These are phyloP conservation scores for Zangia roseola DNA, from an alignment of 768 basidiomycete genomes.

Conservation along the genomic window DNA sequence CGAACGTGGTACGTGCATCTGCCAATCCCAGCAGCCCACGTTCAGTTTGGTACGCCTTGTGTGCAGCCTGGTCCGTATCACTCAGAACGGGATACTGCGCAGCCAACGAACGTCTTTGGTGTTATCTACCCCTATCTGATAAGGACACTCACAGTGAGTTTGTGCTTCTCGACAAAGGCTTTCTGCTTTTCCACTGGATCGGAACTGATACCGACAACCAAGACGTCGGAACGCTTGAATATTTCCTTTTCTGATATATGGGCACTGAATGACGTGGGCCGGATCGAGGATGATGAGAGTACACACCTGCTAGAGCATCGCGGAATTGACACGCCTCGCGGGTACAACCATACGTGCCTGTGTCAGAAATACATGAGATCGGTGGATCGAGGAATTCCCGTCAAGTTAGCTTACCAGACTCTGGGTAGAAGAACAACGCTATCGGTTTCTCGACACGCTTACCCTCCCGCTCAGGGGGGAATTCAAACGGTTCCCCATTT, in stretches of 20 bases:
- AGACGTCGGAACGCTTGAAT: constrained; percentile 62
- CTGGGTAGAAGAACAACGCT: constrained; percentile 79
- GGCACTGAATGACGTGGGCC: not conserved
- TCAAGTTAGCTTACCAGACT: constrained; percentile 48
- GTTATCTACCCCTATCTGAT: not conserved
- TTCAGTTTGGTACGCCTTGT: constrained; percentile 64
- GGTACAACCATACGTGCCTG: constrained; percentile 77
- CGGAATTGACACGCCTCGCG: constrained; percentile 81
- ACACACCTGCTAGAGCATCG: constrained; percentile 67
- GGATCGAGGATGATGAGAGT: not conserved
- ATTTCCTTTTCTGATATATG: constrained; percentile 52
- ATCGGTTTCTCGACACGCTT: constrained; percentile 43
- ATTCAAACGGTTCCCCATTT: constrained; percentile 57
- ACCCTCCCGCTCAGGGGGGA: constrained; percentile 56
- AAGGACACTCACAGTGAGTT: constrained; percentile 51
- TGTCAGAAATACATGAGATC: not conserved
- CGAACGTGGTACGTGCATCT: constrained; percentile 67
- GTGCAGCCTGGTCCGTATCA: constrained; percentile 59
- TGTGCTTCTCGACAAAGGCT: constrained; percentile 68
- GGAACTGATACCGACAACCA: constrained; percentile 71
- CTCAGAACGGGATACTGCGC: constrained; percentile 75
- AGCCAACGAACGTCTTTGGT: not conserved
- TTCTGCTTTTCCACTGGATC: constrained; percentile 75
- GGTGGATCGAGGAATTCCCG: not conserved
- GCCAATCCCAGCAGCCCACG: constrained; percentile 66